These are phyloP conservation scores for Solanum dulcamara DNA, from an alignment of 257 asterid genomes.

Conservation along the genomic window DNA sequence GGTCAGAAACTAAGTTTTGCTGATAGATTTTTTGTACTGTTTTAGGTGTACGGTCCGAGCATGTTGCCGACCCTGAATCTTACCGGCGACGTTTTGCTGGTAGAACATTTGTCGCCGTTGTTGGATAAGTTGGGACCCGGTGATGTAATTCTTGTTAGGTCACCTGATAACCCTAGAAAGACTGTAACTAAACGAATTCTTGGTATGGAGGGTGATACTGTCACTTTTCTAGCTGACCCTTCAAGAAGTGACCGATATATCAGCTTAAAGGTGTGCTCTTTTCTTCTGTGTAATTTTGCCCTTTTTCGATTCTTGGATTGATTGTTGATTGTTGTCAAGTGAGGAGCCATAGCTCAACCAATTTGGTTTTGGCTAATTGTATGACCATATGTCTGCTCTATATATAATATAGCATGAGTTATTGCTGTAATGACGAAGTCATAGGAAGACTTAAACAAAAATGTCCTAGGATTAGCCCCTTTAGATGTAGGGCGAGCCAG, in stretches of 20 bases:
- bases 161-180: slow-evolving; percentile 83
- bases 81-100: slow-evolving; percentile 79
- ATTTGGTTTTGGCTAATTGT: background rate
- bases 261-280: slow-evolving; percentile 41
- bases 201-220: slow-evolving; percentile 71
- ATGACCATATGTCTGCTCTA: background rate
- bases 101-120: slow-evolving; percentile 62
- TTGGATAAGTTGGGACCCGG: slow-evolving; percentile 64
- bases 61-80: slow-evolving; percentile 85
- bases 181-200: slow-evolving; percentile 62
- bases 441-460: background rate
- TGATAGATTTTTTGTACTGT: background rate
- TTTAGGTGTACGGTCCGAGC: slow-evolving; percentile 77
- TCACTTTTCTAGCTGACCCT: slow-evolving; percentile 63
- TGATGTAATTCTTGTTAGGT: slow-evolving; percentile 66
- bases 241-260: slow-evolving; percentile 23
- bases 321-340: background rate
- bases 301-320: background rate
- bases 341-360: background rate
- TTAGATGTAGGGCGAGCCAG: background rate
- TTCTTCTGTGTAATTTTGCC: background rate
- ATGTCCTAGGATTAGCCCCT: background rate
- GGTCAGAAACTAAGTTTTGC: background rate
- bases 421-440: background rate
- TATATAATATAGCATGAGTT: background rate